Conservation (phyloP, 495 filamentous ascomycete species). For the Penicillium diatomitis region DNA sequence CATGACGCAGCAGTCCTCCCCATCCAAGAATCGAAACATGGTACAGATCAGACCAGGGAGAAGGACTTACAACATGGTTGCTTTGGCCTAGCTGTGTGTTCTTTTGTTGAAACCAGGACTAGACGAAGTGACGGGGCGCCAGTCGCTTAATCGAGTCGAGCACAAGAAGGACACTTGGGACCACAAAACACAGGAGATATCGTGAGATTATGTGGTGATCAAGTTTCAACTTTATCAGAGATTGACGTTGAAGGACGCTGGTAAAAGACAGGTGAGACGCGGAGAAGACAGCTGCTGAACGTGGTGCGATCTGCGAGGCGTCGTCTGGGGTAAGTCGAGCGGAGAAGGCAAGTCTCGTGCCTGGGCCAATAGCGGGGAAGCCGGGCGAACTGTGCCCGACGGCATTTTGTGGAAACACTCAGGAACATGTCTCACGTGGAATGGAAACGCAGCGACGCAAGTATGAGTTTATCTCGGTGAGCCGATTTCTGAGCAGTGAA, state of each 20-base stretch:
- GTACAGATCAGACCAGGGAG: neutral
- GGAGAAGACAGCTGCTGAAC: neutral
- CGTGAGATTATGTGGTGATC: too few species aligned
- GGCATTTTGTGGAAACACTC: slow-evolving; percentile 4
- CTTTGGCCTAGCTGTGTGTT: slow-evolving; percentile 4
- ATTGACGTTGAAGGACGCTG: too few species aligned
- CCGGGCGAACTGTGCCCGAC: slow-evolving; percentile 14
- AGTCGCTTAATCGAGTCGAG: neutral
- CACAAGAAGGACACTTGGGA: neutral
- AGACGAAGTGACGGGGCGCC: slow-evolving; percentile 5
- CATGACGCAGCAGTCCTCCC: neutral
- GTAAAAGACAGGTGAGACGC: too few species aligned
- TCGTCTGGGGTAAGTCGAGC: slow-evolving; percentile 21
- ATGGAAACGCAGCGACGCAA: too few species aligned
- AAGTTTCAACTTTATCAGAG: too few species aligned
- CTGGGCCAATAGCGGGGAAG: slow-evolving; percentile 11
- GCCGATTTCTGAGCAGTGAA: too few species aligned
- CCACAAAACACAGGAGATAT: too few species aligned
- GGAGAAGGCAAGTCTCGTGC: slow-evolving; percentile 21
- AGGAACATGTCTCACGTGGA: neutral
- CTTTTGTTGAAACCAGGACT: slow-evolving; percentile 4
- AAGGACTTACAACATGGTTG: slow-evolving; percentile 30
- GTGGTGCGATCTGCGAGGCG: slow-evolving; percentile 12
- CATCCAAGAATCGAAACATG: neutral
- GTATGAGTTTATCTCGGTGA: too few species aligned